Evolutionary conservation across 495 filamentous ascomycete genomes (phyloP), one percentile per base, ranked within the genome.

Genomic region (Rusavskia elegans): DNA sequence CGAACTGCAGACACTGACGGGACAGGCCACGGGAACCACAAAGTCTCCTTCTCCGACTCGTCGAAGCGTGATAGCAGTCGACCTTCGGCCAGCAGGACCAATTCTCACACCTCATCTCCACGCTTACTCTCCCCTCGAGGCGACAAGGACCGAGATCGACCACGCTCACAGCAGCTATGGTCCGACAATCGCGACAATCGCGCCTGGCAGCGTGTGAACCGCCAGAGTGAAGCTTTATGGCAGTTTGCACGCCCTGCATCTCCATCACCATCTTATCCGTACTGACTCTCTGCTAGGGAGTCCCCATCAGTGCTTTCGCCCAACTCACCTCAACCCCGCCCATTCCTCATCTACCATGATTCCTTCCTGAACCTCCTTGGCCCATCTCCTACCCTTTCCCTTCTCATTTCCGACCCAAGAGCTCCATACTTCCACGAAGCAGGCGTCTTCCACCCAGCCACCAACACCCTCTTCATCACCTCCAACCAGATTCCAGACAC

Each of bases 381-480:
- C 39, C 44, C 57, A 17, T 46, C 50, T 5, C 68, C 68, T 13
- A 61, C 57, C 25, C 45, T 69, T 36, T 50, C 63, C 17, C 57
- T 66, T 44, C 57, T 68, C 3, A 53, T 61, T 9, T 60, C 68
- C 39, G 64, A 72, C 49, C 45, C 55, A 0, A 44, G 42, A n/a
- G 69, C 66, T 49, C 62, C 67, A 1, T 72, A 69, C 53, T 84
- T 84, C 62, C 74, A 80, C 63, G 74, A 79, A 64, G 77, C 75
- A 1, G 79, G 81, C 46, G 71, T 78, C 48, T 85, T 70, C 61
- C 64, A 71, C 49, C 58, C 57, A 17, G 51, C 52, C 0, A 66
- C 68, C n/a, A 68, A 73, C 48, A 66, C 64, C 14, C 66, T 84
- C 32, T 83, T 79, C 65, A 66, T 79, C 51, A 82, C 76, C 30